phyloP scores from a whole-genome alignment of 2,329 filamentous ascomycete genomes.

The Pyrenophora teres region DNA sequence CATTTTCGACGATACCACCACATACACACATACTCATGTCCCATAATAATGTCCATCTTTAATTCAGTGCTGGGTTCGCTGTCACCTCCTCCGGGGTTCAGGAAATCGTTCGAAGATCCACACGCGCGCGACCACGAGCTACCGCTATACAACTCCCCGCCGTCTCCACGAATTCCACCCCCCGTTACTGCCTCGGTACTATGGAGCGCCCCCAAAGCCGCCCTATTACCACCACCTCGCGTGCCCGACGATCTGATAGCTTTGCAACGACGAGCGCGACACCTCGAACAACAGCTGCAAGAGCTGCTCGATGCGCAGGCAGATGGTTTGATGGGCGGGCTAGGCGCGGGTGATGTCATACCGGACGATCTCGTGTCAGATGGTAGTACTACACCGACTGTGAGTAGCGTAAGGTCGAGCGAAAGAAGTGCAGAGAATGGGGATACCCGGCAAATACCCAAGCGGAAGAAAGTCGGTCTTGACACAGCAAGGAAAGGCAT shows the following conservation, averaged over 20 bases:
- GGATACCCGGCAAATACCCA: slow-evolving; percentile 14
- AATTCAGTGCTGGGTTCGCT: slow-evolving; percentile 45
- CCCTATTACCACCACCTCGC: slow-evolving; percentile 31
- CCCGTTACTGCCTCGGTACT: slow-evolving; percentile 42
- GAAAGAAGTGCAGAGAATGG: slow-evolving; percentile 29
- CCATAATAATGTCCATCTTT: slow-evolving; percentile 38
- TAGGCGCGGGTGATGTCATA: slow-evolving; percentile 43
- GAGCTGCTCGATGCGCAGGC: slow-evolving; percentile 65
- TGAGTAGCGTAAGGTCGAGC: slow-evolving; percentile 46
- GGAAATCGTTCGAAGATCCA: slow-evolving; percentile 44
- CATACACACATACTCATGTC: neutral
- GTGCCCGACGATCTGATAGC: slow-evolving; percentile 53
- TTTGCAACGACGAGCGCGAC: slow-evolving; percentile 57
- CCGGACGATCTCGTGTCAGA: slow-evolving; percentile 54
- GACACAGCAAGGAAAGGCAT: slow-evolving; percentile 68
- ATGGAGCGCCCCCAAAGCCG: slow-evolving; percentile 35
- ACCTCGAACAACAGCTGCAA: slow-evolving; percentile 63
- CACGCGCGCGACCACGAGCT: slow-evolving; percentile 43
- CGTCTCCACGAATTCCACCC: slow-evolving; percentile 41
- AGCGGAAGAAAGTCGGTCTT: slow-evolving; percentile 63
- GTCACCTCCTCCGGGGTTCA: slow-evolving; percentile 41
- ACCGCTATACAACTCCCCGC: slow-evolving; percentile 38
- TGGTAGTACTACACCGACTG: slow-evolving; percentile 56
- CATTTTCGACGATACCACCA: neutral
- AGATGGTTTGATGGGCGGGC: slow-evolving; percentile 59